phyloP scores from a whole-genome alignment of 352 stramenopile species.

The Phytophthora uliginosa region DNA sequence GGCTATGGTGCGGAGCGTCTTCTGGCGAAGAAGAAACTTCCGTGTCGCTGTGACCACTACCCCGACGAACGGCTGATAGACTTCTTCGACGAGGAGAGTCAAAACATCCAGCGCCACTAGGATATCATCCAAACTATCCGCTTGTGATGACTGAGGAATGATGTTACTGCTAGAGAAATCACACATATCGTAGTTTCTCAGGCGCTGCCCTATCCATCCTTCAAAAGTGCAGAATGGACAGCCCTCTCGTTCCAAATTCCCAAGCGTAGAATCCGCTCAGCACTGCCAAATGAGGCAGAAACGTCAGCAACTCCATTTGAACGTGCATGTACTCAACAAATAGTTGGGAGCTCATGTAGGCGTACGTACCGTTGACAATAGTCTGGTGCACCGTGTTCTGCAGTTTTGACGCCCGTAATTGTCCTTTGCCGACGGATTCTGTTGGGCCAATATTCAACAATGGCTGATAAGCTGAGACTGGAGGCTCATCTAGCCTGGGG shows the following conservation, averaged over 20 bases:
- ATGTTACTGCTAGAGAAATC: constrained; percentile 14
- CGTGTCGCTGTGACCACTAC: neutral
- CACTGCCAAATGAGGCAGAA: constrained; percentile 8
- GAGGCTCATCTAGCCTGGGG: too few species aligned
- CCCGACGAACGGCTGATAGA: neutral
- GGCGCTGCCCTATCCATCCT: neutral
- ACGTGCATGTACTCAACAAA: constrained; percentile 20
- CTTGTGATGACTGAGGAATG: neutral
- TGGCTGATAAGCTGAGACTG: too few species aligned
- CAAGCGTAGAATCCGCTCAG: constrained; percentile 11
- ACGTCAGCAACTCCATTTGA: constrained; percentile 12
- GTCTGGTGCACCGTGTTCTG: constrained; percentile 14
- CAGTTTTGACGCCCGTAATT: constrained; percentile 2
- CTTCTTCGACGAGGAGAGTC: neutral
- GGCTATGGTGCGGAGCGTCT: neutral
- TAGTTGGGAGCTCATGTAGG: neutral
- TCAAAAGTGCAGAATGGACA: constrained; percentile 16
- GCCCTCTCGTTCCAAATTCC: constrained; percentile 15
- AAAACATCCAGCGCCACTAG: neutral
- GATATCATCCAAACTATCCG: neutral
- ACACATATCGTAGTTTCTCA: neutral
- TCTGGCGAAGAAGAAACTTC: constrained; percentile 1
- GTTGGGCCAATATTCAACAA: too few species aligned
- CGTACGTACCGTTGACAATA: constrained; percentile 23
- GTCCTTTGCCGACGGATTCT: neutral